Percentiles rank a stretch among this genome's conserved stretches.
Conservation (phyloP, 176 grass and related monocot genomes). For the Phoenix roebelenii region DNA sequence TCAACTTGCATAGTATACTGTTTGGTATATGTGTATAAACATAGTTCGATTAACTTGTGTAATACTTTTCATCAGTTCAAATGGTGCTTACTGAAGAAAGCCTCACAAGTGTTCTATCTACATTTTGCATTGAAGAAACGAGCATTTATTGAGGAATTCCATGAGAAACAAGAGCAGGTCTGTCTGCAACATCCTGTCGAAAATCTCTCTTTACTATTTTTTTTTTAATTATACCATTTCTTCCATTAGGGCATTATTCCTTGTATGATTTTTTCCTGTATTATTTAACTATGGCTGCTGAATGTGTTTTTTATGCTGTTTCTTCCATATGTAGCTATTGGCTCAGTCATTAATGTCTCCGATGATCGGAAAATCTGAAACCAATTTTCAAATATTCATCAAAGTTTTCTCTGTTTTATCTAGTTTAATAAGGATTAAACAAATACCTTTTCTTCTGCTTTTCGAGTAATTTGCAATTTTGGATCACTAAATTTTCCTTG, state of each 20-base stretch:
- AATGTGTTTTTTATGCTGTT: no score
- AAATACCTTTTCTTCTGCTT: no score
- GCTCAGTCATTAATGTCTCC: no score
- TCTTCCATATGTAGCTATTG: no score
- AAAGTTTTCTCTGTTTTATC: neutral
- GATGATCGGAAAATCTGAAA: no score
- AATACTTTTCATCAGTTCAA: conserved; percentile 77
- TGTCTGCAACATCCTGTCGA: conserved; percentile 5
- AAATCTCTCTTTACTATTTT: neutral
- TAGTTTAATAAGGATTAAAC: no score
- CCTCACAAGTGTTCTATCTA: conserved; percentile 85
- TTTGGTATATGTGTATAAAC: no score
- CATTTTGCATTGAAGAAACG: conserved; percentile 90
- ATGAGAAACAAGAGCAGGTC: conserved; percentile 99
- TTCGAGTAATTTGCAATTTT: no score
- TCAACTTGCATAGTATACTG: no score
- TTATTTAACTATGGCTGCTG: no score
- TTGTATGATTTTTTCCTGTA: no score
- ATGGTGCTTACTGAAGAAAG: conserved; percentile 95
- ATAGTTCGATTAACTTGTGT: conserved; percentile 28
- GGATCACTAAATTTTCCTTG: neutral
- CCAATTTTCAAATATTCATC: neutral
- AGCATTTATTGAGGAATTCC: conserved; percentile 86
- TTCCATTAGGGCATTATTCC: neutral
- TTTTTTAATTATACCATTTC: neutral